These are phyloP conservation scores for Avena sativa DNA, from an alignment of 176 grass and related monocot species.

Conservation along the genomic window DNA sequence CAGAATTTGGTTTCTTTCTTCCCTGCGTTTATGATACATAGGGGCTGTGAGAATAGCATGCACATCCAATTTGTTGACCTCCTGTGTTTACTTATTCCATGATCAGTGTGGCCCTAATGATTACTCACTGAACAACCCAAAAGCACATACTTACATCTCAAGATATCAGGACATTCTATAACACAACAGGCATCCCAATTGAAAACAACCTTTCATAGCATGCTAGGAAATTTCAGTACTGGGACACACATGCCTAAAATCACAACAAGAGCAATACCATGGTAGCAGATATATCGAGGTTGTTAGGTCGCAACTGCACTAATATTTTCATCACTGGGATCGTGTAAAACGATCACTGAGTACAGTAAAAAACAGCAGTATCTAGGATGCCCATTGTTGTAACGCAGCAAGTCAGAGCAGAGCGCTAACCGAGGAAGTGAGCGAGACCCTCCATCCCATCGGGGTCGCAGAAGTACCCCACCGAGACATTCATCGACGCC, in stretches of 20 bases:
- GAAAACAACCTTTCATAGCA: constrained; percentile 17
- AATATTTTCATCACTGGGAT: background rate
- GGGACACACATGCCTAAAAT: background rate
- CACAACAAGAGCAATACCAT: background rate
- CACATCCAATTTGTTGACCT: background rate
- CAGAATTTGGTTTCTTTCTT: background rate
- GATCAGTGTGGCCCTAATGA: background rate
- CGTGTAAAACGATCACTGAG: background rate
- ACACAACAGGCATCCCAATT: constrained; percentile 12
- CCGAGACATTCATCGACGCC: constrained; percentile 87
- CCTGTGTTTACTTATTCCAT: constrained; percentile 6
- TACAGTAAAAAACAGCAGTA: constrained; percentile 1
- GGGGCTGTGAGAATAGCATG: background rate
- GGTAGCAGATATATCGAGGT: background rate
- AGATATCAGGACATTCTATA: constrained; percentile 15
- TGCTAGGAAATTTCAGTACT: background rate
- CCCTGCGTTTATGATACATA: background rate
- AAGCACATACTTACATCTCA: background rate
- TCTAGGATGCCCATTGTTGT: background rate
- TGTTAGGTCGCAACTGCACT: background rate
- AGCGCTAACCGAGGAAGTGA: constrained; percentile 82
- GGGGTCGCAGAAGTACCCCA: constrained; percentile 90
- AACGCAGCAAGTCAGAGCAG: constrained; percentile 21
- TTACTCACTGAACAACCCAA: constrained; percentile 3
- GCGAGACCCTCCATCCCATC: constrained; percentile 86